A percentile compares a stretch with the other conserved stretches of the same genome.
Evolutionary conservation across 2,329 filamentous ascomycete species (phyloP).

Genomic region (Botryosphaeria dothidea): DNA sequence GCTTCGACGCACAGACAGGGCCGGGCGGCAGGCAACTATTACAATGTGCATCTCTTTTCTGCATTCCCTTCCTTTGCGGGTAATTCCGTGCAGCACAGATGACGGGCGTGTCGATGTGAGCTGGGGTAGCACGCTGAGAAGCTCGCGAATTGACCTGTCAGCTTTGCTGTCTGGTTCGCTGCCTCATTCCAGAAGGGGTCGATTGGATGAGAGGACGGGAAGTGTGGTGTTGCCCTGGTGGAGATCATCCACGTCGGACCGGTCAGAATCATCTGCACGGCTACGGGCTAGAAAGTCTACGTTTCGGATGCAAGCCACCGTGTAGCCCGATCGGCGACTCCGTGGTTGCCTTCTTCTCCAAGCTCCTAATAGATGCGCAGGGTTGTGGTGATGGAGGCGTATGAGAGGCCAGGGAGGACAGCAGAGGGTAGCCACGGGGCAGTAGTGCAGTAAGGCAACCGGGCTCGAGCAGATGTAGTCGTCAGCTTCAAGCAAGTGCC

Average conservation of each 20-base stretch:
- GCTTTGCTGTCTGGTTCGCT: neutral
- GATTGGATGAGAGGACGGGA: neutral
- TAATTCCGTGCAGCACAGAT: neutral
- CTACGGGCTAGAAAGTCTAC: neutral
- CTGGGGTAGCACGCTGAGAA: neutral
- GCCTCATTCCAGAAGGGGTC: constrained; percentile 3
- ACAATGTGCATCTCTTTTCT: neutral
- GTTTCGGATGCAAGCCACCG: constrained; percentile 10
- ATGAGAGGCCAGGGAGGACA: neutral
- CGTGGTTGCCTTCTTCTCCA: constrained; percentile 14
- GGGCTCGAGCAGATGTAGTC: neutral
- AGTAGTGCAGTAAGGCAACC: constrained; percentile 9
- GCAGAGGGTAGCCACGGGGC: neutral
- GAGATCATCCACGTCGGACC: neutral
- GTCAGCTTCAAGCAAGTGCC: constrained; percentile 6
- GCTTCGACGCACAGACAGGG: neutral
- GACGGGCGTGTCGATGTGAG: neutral
- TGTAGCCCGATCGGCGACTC: constrained; percentile 7
- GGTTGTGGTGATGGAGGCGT: neutral
- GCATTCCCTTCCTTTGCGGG: neutral
- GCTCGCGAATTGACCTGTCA: constrained; percentile 1
- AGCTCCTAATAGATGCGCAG: neutral
- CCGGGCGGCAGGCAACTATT: neutral
- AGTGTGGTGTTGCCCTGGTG: neutral
- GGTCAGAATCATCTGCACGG: neutral